Conservation (phyloP, 805 yeast species). For the Kluyveromyces nonfermentans region DNA sequence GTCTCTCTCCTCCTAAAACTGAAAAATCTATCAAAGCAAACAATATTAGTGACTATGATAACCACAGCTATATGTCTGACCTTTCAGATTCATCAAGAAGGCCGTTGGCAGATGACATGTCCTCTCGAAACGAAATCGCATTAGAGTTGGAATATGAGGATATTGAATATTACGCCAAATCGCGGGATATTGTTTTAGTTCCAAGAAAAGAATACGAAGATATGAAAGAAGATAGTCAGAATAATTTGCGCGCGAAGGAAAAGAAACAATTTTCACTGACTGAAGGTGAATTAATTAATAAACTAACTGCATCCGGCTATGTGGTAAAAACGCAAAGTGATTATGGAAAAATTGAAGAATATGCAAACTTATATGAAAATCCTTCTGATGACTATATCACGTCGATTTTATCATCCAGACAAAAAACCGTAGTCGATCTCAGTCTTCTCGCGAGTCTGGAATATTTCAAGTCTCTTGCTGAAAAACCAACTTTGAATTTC, state of each 20-base stretch:
- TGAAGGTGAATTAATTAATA: slow-evolving; percentile 6
- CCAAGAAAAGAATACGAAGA: neutral
- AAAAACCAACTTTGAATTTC: slow-evolving; percentile 1
- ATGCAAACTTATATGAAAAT: neutral
- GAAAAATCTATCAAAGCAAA: slow-evolving; percentile 15
- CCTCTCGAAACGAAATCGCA: neutral
- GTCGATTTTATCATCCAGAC: slow-evolving; percentile 16
- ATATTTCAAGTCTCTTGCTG: neutral
- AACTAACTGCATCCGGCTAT: slow-evolving; percentile 4
- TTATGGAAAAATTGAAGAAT: slow-evolving; percentile 4
- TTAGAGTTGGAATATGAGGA: slow-evolving; percentile 13
- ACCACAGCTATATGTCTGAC: slow-evolving; percentile 7
- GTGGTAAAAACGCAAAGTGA: slow-evolving; percentile 1
- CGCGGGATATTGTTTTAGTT: slow-evolving; percentile 23
- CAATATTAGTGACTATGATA: slow-evolving; percentile 5
- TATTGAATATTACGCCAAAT: slow-evolving; percentile 26
- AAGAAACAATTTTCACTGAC: slow-evolving; percentile 7
- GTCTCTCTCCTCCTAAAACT: slow-evolving; percentile 3
- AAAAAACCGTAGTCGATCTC: slow-evolving; percentile 25
- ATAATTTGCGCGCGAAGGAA: neutral
- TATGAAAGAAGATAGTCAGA: neutral
- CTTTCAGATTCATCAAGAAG: slow-evolving; percentile 6
- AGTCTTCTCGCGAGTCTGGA: slow-evolving; percentile 15
- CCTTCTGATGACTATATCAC: slow-evolving; percentile 1
- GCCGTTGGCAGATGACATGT: slow-evolving; percentile 3